A percentile compares a stretch with the other conserved stretches of the same genome.
Evolutionary conservation across 2,329 filamentous ascomycete genomes (phyloP).

Genomic region (Dothideomycetidae sp.): DNA sequence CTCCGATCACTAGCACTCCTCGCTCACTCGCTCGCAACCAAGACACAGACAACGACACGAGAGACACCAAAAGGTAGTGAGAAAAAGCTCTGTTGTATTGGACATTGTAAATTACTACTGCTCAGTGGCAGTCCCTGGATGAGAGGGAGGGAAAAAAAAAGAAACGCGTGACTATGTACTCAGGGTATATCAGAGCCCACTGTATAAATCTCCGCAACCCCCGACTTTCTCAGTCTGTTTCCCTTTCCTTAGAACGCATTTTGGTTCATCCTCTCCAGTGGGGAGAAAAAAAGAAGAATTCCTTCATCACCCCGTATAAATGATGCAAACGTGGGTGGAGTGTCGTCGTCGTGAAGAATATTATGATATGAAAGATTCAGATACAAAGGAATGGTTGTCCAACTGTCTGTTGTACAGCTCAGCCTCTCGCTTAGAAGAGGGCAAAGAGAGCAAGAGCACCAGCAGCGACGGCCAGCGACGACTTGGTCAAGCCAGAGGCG

Average conservation of each 20-base stretch:
- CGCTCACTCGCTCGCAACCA: too few relatives aligned
- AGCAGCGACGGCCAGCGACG: constrained; percentile 14
- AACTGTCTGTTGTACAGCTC: background rate
- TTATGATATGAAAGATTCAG: background rate
- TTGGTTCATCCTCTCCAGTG: too few relatives aligned
- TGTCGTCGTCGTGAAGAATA: background rate
- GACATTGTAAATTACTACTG: background rate
- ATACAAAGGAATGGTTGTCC: background rate
- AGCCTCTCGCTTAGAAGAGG: background rate
- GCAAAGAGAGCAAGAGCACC: constrained; percentile 10
- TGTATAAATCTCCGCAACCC: background rate
- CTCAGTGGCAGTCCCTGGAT: background rate
- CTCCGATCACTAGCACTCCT: too few relatives aligned
- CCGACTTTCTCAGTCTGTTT: background rate
- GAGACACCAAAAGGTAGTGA: too few relatives aligned
- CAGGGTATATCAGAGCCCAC: background rate
- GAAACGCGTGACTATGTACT: background rate
- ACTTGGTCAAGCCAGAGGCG: constrained; percentile 10
- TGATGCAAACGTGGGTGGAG: background rate
- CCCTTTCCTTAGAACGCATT: too few relatives aligned
- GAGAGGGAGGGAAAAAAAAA: background rate
- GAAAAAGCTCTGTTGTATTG: too few relatives aligned
- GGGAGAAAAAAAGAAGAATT: too few relatives aligned
- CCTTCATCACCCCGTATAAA: background rate
- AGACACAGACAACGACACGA: too few relatives aligned